These are phyloP conservation scores for Mycena amicta DNA, from an alignment of 768 basidiomycete species.

Conservation along the genomic window DNA sequence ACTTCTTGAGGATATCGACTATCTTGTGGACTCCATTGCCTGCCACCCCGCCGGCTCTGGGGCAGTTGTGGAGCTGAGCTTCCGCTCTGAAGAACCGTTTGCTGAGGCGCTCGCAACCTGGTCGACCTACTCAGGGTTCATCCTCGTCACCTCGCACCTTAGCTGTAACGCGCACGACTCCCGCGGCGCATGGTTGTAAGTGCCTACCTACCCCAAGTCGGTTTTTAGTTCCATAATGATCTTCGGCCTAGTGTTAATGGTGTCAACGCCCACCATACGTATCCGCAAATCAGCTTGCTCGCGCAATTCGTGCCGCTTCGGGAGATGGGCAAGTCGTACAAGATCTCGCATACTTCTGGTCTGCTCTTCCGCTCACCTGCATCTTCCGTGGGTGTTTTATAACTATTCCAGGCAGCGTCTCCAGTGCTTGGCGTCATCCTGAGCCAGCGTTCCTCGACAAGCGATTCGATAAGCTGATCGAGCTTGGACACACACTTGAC, in stretches of 20 bases:
- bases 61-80: neutral
- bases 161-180: slow-evolving; percentile 1
- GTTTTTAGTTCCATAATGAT: neutral
- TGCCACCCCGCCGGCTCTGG: neutral
- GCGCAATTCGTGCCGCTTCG: slow-evolving; percentile 1
- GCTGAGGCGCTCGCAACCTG: slow-evolving; percentile 1
- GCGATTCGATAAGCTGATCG: neutral
- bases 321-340: slow-evolving; percentile 2
- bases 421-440: no score
- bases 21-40: neutral
- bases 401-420: no score
- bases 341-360: slow-evolving; percentile 4
- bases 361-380: neutral
- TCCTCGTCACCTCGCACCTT: slow-evolving; percentile 1
- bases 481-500: slow-evolving; percentile 2
- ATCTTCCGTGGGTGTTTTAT: no score
- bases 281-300: slow-evolving; percentile 1
- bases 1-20: slow-evolving; percentile 3
- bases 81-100: neutral
- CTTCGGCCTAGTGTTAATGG: neutral
- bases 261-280: neutral
- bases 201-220: neutral
- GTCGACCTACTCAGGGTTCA: neutral
- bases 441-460: neutral
- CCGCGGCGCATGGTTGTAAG: slow-evolving; percentile 11